These are phyloP conservation scores for Daldinia bambusicola DNA, from an alignment of 495 filamentous ascomycete genomes.

Conservation along the genomic window DNA sequence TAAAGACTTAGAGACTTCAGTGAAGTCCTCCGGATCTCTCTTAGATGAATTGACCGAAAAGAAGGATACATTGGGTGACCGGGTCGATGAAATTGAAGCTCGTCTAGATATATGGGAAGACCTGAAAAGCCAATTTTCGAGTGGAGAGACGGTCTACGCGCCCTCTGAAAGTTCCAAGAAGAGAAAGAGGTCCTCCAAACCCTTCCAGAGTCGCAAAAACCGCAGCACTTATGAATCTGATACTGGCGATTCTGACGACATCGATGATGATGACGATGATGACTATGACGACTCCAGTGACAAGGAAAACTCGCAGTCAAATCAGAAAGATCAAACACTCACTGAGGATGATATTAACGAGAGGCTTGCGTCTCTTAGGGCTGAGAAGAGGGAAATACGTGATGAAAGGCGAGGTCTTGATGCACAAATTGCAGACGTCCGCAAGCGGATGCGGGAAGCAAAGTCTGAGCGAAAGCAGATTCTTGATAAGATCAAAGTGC, in stretches of 20 bases:
- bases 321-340: constrained; percentile 20
- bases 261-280: constrained; percentile 28
- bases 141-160: constrained; percentile 62
- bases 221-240: constrained; percentile 26
- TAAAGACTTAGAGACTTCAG: constrained; percentile 18
- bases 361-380: constrained; percentile 37
- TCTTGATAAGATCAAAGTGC: constrained; percentile 51
- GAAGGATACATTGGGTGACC: constrained; percentile 28
- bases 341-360: constrained; percentile 42
- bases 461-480: constrained; percentile 33
- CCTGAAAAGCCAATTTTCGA: constrained; percentile 54
- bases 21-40: constrained; percentile 56
- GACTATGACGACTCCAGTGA: constrained; percentile 42
- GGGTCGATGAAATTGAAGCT: constrained; percentile 53
- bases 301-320: constrained; percentile 45
- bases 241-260: not conserved
- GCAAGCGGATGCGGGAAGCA: constrained; percentile 40
- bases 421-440: constrained; percentile 12
- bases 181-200: constrained; percentile 40
- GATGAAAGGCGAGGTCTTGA: constrained; percentile 21
- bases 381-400: constrained; percentile 47
- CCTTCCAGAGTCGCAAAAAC: constrained; percentile 38
- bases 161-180: constrained; percentile 52
- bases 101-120: constrained; percentile 58
- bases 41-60: constrained; percentile 11